phyloP scores from a whole-genome alignment of 192 early-diverging fungal genomes.

The Dissophora ornata region DNA sequence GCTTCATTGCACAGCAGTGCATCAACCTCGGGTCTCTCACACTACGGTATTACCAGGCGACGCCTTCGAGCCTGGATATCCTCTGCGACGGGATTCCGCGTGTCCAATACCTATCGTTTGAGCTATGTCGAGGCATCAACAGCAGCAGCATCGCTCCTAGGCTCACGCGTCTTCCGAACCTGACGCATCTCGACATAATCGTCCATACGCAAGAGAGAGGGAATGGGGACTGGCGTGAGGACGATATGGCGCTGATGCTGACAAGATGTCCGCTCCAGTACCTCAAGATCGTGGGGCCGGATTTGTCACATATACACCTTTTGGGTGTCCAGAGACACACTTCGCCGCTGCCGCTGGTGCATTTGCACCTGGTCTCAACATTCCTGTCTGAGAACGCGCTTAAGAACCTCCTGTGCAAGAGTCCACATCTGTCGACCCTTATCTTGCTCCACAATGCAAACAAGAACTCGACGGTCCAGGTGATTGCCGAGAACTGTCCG shows the following conservation, averaged over 20 bases:
- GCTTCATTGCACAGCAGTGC: constrained; percentile 49
- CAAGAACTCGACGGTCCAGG: constrained; percentile 38
- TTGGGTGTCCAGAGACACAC: neutral
- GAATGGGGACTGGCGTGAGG: constrained; percentile 42
- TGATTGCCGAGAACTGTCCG: constrained; percentile 28
- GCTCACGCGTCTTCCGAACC: constrained; percentile 11
- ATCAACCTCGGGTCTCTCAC: constrained; percentile 14
- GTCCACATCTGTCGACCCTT: constrained; percentile 8
- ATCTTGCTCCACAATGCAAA: constrained; percentile 37
- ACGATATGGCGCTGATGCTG: constrained; percentile 24
- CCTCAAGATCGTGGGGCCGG: constrained; percentile 31
- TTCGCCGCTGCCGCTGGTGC: neutral
- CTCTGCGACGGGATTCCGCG: constrained; percentile 28
- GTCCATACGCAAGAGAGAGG: constrained; percentile 44
- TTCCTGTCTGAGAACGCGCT: constrained; percentile 37
- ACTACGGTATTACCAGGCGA: constrained; percentile 13
- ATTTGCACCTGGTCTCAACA: constrained; percentile 26
- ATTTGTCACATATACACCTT: constrained; percentile 43
- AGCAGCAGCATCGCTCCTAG: constrained; percentile 23
- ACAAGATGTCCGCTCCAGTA: constrained; percentile 17
- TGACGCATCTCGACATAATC: constrained; percentile 17
- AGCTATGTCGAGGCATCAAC: constrained; percentile 37
- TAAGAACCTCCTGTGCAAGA: constrained; percentile 16
- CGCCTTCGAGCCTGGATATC: constrained; percentile 31
- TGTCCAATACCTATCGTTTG: constrained; percentile 20